These are phyloP conservation scores for Pleurotus giganteus DNA, from an alignment of 768 basidiomycete species.

Conservation along the genomic window DNA sequence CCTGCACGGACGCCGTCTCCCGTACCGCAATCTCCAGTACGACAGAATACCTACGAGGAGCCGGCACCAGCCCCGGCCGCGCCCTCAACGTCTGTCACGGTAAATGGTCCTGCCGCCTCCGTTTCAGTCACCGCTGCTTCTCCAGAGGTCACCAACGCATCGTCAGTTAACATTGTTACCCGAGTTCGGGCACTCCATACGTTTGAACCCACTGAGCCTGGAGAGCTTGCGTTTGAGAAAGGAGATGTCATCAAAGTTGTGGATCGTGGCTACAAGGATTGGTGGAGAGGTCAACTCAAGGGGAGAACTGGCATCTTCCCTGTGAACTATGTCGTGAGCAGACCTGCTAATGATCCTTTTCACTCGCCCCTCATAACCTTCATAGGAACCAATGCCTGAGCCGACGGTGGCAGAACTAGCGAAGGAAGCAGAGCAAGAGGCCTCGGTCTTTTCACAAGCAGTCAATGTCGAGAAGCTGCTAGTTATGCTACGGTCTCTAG, in stretches of 20 bases:
- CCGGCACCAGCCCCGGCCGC: conserved; percentile 20
- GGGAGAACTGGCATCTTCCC: conserved; percentile 95
- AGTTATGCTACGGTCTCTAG: conserved; percentile 68
- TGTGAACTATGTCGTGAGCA: conserved; percentile 88
- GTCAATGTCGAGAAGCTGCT: conserved; percentile 81
- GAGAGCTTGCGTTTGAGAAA: conserved; percentile 88
- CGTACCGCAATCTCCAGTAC: conserved; percentile 18
- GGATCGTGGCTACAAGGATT: conserved; percentile 91
- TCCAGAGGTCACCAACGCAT: conserved; percentile 17
- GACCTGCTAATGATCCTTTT: conserved; percentile 7
- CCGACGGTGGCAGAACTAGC: conserved; percentile 75
- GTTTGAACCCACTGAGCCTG: conserved; percentile 84
- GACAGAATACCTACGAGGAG: conserved; percentile 22
- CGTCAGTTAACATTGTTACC: conserved; percentile 54
- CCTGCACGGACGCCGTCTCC: conserved; percentile 55
- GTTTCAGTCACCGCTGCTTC: conserved; percentile 19
- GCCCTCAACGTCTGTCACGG: conserved; percentile 10
- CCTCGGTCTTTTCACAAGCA: conserved; percentile 83
- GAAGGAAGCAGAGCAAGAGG: conserved; percentile 83
- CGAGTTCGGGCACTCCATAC: conserved; percentile 88
- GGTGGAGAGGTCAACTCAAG: conserved; percentile 93
- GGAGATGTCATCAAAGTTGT: conserved; percentile 96
- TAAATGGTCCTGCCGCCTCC: conserved; percentile 13
- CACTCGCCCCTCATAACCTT: background rate
- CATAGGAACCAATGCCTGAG: conserved; percentile 81